Conservation (phyloP, 2,329 filamentous ascomycete species). For the Cladobotryum protrusum region DNA sequence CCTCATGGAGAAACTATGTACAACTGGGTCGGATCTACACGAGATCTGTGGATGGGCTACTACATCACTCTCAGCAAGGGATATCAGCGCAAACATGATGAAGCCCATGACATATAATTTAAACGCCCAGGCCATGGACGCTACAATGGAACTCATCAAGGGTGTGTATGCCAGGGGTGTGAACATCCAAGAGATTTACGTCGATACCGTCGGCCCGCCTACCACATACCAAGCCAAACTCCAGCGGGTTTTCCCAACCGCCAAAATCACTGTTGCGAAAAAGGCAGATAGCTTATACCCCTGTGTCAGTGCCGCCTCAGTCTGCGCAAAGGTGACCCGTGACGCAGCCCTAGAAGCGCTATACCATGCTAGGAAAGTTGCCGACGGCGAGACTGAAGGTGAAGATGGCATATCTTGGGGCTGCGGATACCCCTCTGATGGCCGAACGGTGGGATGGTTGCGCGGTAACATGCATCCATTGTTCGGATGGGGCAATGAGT, state of each 20-base stretch:
- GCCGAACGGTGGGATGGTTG: conserved; percentile 73
- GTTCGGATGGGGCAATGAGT: conserved; percentile 93
- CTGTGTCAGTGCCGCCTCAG: conserved; percentile 86
- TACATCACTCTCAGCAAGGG: conserved; percentile 71
- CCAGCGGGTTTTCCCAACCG: conserved; percentile 74
- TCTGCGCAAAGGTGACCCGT: conserved; percentile 92
- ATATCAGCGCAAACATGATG: conserved; percentile 77
- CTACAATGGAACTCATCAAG: conserved; percentile 75
- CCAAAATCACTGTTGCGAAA: conserved; percentile 70
- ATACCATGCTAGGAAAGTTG: conserved; percentile 43
- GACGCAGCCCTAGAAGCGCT: conserved; percentile 82
- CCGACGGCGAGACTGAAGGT: conserved; percentile 25
- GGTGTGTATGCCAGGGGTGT: conserved; percentile 71
- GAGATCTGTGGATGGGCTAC: conserved; percentile 74
- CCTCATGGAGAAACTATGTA: conserved; percentile 67
- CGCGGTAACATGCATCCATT: conserved; percentile 82
- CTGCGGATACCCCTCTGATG: conserved; percentile 88
- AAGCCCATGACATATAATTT: conserved; percentile 71
- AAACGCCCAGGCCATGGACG: conserved; percentile 92
- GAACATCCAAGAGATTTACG: conserved; percentile 82
- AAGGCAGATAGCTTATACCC: conserved; percentile 93
- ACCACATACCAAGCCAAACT: conserved; percentile 78
- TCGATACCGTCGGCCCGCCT: conserved; percentile 88
- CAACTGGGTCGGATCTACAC: conserved; percentile 43
- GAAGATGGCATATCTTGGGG: conserved; percentile 62